Evolutionary conservation across 169 alveolate species (phyloP), one percentile per base, ranked within the genome.

Genomic region (Toxoplasma gondii): DNA sequence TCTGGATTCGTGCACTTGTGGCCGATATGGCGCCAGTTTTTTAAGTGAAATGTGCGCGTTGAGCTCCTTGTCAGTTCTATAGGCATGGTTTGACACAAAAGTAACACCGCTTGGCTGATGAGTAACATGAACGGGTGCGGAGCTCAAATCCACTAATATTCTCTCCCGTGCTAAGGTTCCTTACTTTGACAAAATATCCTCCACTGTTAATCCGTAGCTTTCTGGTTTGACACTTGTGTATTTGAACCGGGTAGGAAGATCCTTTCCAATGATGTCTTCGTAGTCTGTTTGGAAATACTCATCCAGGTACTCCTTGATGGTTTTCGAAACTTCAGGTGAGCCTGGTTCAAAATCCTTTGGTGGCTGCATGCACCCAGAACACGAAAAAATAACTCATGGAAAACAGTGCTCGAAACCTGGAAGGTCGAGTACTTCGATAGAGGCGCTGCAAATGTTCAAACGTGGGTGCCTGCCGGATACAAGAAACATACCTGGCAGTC

Each of bases 211-310:
- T 27, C 98, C 98, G 84, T 92, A 97, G 44, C 95, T 97, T 31
- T 94, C 88, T 31, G 96, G 87, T 41, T 78, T 84, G 31, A 97
- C 98, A 31, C 94, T 93, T 5, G 92, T 92, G 93, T 97, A 97
- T 64, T 96, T 97, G 92, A 97, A 97, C 54, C 98, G 92, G 31
- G 98, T 97, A 16, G 95, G 97, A 36, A 97, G 86, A 34, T 96
- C 95, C 12, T 97, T 97, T 17, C 97, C 98, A 0, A 97, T 94
- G 31, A 97, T 93, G 91, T 97, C 98, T 69, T 97, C 98, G 92
- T 88, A 97, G 53, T 97, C 97, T 22, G 97, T 86, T 39, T 96
- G 94, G 67, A 96, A 96, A 88, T 96, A 97, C 38, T 97, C 98
- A 74, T 97, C 97, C 88, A 97, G 69, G 45, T 95, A 34, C n/a